Evolutionary conservation across 495 filamentous ascomycete genomes (phyloP).

Genomic region (Lindgomyces ingoldianus): DNA sequence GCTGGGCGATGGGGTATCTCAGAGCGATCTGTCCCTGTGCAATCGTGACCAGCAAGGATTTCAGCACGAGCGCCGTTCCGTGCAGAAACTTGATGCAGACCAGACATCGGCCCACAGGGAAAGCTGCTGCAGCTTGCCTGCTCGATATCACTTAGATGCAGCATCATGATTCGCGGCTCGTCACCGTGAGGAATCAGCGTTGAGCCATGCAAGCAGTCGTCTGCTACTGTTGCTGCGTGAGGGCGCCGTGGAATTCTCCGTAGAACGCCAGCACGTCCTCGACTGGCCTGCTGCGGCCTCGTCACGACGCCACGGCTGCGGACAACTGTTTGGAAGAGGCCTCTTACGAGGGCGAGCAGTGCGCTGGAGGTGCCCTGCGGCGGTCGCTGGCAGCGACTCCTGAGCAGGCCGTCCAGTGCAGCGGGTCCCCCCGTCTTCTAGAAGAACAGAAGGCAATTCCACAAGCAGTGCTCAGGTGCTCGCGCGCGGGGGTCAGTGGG

Average conservation of each 20-base stretch:
- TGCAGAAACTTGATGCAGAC: conserved; percentile 15
- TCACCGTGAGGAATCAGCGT: neutral
- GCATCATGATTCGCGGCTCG: neutral
- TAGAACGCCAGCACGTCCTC: neutral
- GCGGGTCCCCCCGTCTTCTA: too few relatives aligned
- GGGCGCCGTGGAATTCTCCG: neutral
- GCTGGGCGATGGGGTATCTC: too few relatives aligned
- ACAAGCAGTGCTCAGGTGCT: too few relatives aligned
- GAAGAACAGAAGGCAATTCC: too few relatives aligned
- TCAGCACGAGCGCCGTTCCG: conserved; percentile 14
- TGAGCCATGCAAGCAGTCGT: neutral
- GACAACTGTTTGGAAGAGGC: neutral
- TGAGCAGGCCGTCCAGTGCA: too few relatives aligned
- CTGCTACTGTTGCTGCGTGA: neutral
- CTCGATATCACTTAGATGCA: neutral
- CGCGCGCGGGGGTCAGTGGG: too few relatives aligned
- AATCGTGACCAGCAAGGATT: conserved; percentile 6
- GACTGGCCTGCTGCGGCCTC: neutral
- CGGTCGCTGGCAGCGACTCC: too few relatives aligned
- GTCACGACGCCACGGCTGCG: neutral
- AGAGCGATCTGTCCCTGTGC: conserved; percentile 5
- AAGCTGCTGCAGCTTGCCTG: neutral
- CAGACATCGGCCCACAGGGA: neutral
- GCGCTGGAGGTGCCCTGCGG: neutral
- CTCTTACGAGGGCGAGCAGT: neutral